Evolutionary conservation across 306 rosid species (phyloP).

Genomic region (Castanea sativa): DNA sequence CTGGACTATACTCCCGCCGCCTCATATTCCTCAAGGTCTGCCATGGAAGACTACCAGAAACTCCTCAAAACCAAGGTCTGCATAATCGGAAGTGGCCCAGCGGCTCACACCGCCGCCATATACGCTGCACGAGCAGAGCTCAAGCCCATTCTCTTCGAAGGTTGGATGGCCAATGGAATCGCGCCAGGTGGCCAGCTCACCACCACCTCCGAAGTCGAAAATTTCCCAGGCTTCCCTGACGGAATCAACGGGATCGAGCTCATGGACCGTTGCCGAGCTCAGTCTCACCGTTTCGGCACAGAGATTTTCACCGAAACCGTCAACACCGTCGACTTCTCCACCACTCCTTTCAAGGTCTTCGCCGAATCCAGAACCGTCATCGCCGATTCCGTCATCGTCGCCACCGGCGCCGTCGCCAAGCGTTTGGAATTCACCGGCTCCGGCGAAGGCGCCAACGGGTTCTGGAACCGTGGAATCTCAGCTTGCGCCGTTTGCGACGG

Average conservation of each 20-base stretch:
- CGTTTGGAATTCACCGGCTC: constrained; percentile 60
- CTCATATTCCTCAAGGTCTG: neutral
- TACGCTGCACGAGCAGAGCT: constrained; percentile 93
- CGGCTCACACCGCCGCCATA: constrained; percentile 82
- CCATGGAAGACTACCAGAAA: constrained; percentile 40
- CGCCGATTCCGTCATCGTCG: constrained; percentile 60
- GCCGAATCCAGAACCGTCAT: constrained; percentile 48
- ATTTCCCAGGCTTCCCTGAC: constrained; percentile 80
- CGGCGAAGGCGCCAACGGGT: constrained; percentile 56
- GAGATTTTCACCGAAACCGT: constrained; percentile 77
- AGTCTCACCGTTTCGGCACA: constrained; percentile 77
- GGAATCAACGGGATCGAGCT: constrained; percentile 72
- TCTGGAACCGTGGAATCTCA: constrained; percentile 86
- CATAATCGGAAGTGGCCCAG: constrained; percentile 90
- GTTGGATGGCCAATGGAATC: constrained; percentile 89
- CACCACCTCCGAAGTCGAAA: constrained; percentile 87
- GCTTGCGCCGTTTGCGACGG: constrained; percentile 94
- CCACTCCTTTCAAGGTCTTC: constrained; percentile 58
- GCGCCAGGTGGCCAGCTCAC: constrained; percentile 95
- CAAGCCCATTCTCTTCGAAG: constrained; percentile 79
- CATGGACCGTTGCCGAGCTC: constrained; percentile 68
- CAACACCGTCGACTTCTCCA: constrained; percentile 61
- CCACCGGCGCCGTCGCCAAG: constrained; percentile 93
- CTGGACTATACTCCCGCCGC: neutral
- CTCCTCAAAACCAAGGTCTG: constrained; percentile 58